These are phyloP conservation scores for Glomus cerebriforme DNA, from an alignment of 192 early-diverging fungal genomes.

Conservation along the genomic window DNA sequence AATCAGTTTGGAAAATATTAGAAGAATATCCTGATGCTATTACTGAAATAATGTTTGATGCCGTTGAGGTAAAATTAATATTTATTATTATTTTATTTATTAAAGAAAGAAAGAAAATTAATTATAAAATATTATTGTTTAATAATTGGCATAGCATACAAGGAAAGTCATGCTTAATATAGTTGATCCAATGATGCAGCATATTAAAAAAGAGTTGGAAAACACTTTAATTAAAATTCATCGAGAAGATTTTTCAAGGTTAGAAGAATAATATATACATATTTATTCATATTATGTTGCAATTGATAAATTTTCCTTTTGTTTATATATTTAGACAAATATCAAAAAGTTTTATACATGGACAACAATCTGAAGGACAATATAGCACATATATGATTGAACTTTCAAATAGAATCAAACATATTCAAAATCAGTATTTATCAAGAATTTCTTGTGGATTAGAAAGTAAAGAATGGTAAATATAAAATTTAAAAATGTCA, in stretches of 20 bases:
- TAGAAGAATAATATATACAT: slow-evolving; percentile 9
- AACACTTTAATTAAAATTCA: slow-evolving; percentile 61
- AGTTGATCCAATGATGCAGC: slow-evolving; percentile 52
- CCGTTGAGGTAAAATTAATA: slow-evolving; percentile 46
- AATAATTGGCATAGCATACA: slow-evolving; percentile 40
- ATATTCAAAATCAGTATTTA: slow-evolving; percentile 59
- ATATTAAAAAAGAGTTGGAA: slow-evolving; percentile 59
- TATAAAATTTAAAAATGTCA: background rate
- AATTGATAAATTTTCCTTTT: background rate
- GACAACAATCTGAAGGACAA: slow-evolving; percentile 15
- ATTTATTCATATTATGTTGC: background rate
- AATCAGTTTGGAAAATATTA: slow-evolving; percentile 60
- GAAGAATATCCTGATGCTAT: slow-evolving; percentile 56
- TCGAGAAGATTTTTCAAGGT: slow-evolving; percentile 61
- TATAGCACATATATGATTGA: slow-evolving; percentile 62
- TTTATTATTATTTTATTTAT: slow-evolving; percentile 30
- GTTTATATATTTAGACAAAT: slow-evolving; percentile 32
- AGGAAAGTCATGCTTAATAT: slow-evolving; percentile 55
- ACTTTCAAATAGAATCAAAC: slow-evolving; percentile 56
- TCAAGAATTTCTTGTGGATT: slow-evolving; percentile 60
- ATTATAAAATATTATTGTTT: slow-evolving; percentile 15
- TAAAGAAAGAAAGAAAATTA: background rate
- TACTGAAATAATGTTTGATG: slow-evolving; percentile 53
- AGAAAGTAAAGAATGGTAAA: slow-evolving; percentile 61
- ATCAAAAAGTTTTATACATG: slow-evolving; percentile 29